A percentile compares a stretch with the other conserved stretches of the same genome.
Evolutionary conservation across 2,329 filamentous ascomycete species (phyloP).

Genomic region (Gremmenia infestans): DNA sequence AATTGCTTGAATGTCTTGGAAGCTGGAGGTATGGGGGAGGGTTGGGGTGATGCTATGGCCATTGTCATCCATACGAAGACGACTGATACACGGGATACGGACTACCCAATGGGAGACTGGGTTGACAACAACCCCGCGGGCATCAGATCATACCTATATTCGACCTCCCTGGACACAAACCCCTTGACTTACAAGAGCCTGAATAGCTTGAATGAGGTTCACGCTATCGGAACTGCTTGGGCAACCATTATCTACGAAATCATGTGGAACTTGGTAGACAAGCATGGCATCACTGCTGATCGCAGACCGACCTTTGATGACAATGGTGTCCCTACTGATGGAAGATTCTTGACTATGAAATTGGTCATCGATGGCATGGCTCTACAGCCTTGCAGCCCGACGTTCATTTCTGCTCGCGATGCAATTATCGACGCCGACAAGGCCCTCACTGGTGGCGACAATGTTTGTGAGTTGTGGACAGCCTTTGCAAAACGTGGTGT

Average conservation of each 20-base stretch:
- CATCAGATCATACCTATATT: constrained; percentile 48
- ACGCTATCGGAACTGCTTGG: constrained; percentile 49
- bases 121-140: constrained; percentile 39
- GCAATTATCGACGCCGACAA: constrained; percentile 52
- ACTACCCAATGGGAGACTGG: constrained; percentile 49
- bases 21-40: constrained; percentile 52
- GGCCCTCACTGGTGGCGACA: constrained; percentile 45
- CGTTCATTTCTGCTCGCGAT: constrained; percentile 47
- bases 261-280: constrained; percentile 53
- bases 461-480: constrained; percentile 48
- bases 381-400: constrained; percentile 52
- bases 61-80: constrained; percentile 44
- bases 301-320: constrained; percentile 37
- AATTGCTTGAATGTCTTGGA: constrained; percentile 44
- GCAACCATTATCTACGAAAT: constrained; percentile 50
- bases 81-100: constrained; percentile 39
- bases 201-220: constrained; percentile 37
- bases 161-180: constrained; percentile 44
- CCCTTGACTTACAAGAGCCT: constrained; percentile 44
- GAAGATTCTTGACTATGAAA: constrained; percentile 37
- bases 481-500: constrained; percentile 54
- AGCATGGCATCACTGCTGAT: constrained; percentile 45
- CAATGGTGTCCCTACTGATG: constrained; percentile 46
- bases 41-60: constrained; percentile 54
- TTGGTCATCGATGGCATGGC: constrained; percentile 48